Conservation (phyloP, 257 asterid genomes). For the Galeopsis tetrahit region DNA sequence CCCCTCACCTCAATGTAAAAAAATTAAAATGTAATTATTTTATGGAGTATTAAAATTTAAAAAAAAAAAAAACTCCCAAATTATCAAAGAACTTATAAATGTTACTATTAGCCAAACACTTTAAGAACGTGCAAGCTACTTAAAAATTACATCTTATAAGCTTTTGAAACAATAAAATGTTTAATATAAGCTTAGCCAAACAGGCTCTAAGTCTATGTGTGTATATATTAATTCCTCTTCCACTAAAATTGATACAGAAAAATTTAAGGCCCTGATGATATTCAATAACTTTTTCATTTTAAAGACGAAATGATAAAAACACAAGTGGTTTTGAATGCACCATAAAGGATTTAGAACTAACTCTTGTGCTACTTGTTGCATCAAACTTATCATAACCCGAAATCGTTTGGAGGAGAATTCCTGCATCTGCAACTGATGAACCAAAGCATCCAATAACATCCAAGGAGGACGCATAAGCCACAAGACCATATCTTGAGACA, state of each 20-base stretch:
- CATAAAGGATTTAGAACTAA: constrained; percentile 32
- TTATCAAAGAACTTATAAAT: too few species aligned
- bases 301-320: not conserved
- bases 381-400: constrained; percentile 92
- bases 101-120: too few species aligned
- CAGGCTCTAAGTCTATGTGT: not conserved
- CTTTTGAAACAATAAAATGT: too few species aligned
- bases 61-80: too few species aligned
- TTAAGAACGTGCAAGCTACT: too few species aligned
- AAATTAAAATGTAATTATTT: too few species aligned
- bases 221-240: not conserved
- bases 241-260: constrained; percentile 2
- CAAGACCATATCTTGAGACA: constrained; percentile 96
- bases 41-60: too few species aligned
- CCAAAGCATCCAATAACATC: constrained; percentile 99
- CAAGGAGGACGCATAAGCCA: constrained; percentile 95
- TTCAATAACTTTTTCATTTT: not conserved
- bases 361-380: constrained; percentile 85
- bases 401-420: constrained; percentile 73
- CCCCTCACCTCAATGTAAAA: too few species aligned
- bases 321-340: constrained; percentile 17
- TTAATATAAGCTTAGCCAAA: too few species aligned
- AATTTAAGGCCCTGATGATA: not conserved
- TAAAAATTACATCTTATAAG: too few species aligned
- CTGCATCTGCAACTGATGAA: constrained; percentile 95